Base-by-base conservation (phyloP, 768 basidiomycete species). In the Kwoniella shandongensis region DNA sequence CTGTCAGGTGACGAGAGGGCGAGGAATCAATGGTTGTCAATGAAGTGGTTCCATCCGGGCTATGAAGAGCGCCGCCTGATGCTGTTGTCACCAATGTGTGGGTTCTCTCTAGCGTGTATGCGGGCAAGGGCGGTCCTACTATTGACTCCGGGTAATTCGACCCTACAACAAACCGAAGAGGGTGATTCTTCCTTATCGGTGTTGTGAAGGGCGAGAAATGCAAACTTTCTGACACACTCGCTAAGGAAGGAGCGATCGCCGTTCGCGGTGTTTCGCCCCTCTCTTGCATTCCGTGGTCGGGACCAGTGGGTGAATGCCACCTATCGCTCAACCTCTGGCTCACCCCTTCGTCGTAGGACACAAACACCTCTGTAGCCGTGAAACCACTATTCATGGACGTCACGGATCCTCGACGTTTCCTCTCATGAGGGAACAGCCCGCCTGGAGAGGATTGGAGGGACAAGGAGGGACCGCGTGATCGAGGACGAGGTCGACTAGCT, bases 321-420 rank as follows among this genome's bases (percentile, higher is more conserved):
- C 51, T 20, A 4, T 61, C 63, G 25, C 55, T 57, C 20, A 65
- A 15, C 3, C 59, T 44, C 29, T 65, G 63, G 3, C 35, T 45
- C 25, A 25, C 22, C 0, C 46, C 63, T 23, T 61, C 63, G 13
- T 61, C 64, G 27, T 66, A 66, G 8, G 47, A 54, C 3, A 66
- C 61, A 38, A 66, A 62, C 5, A 66, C 50, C 12, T 59, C 53
- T 3, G 53, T 55, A 36, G 40, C 29, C 17, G 40, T 44, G 12
- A 50, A 57, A 11, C 20, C 30, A 29, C 2, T 10, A 17, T 48
- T 41, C 17, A 15, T 18, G 1, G 30, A 1, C 13, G 22, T 10
- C 25, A 17, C 55, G 6, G n/a, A 25, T 7, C 22, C 35, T 13
- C 8, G 26, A 17, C 32, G 44, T 57, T 50, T 35, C 51, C 39